These are phyloP conservation scores for Phytophthora ramorum DNA, from an alignment of 352 stramenopile genomes.

Conservation along the genomic window DNA sequence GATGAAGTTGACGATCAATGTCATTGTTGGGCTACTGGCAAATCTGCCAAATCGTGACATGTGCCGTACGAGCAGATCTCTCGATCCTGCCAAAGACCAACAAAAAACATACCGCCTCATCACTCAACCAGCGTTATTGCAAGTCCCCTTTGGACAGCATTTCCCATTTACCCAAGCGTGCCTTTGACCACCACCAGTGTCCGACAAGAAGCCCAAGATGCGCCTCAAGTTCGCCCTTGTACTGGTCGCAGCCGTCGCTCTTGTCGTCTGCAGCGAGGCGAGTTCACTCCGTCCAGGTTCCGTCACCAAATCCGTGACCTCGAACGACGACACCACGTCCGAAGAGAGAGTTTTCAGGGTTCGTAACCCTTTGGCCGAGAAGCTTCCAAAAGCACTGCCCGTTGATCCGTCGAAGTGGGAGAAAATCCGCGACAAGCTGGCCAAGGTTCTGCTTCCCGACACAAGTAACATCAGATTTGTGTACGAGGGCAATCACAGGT, in stretches of 20 bases:
- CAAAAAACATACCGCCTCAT: too few species aligned
- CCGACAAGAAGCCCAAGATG: slow-evolving; percentile 1
- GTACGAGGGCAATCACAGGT: neutral
- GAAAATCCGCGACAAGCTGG: neutral
- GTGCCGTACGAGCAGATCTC: too few species aligned
- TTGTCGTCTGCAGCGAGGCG: neutral
- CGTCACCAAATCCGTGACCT: neutral
- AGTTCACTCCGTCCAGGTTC: neutral
- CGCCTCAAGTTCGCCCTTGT: neutral
- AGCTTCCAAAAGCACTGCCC: neutral
- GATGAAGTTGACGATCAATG: too few species aligned
- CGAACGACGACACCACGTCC: neutral
- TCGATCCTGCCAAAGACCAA: too few species aligned
- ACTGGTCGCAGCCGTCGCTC: neutral
- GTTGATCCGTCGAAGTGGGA: neutral
- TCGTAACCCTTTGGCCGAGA: neutral
- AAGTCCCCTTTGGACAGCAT: too few species aligned
- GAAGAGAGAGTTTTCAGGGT: neutral
- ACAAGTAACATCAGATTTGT: neutral
- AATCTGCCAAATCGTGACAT: too few species aligned
- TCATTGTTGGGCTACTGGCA: too few species aligned
- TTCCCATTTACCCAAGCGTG: too few species aligned
- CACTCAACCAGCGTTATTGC: too few species aligned
- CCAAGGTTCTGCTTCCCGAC: neutral
- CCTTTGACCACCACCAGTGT: too few species aligned